Evolutionary conservation across 139 green algal genomes (phyloP), one percentile per base, ranked within the genome.

Genomic region (Zygnema circumcarinatum): DNA sequence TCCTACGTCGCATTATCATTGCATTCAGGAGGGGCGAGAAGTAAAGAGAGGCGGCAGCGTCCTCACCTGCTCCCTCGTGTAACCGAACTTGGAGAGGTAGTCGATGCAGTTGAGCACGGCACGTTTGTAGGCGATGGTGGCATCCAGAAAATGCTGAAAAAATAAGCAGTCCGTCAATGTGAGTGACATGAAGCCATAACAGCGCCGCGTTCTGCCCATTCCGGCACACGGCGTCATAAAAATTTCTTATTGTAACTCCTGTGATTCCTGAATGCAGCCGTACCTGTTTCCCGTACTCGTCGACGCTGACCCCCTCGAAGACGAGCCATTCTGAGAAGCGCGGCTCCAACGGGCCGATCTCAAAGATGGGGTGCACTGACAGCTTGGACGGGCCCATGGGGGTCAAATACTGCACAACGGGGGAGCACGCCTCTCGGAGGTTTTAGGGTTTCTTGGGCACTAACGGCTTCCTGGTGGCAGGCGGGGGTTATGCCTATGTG

Each of bases 1-100:
- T n/a, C n/a, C n/a, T n/a, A n/a, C n/a, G n/a, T n/a, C n/a, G n/a
- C n/a, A n/a, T n/a, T n/a, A n/a, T n/a, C n/a, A n/a, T n/a, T n/a
- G n/a, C n/a, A n/a, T n/a, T n/a, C n/a, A n/a, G n/a, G n/a, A n/a
- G n/a, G n/a, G n/a, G n/a, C n/a, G n/a, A n/a, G n/a, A n/a, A n/a
- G n/a, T n/a, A n/a, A n/a, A n/a, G n/a, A n/a, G n/a, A n/a, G n/a
- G n/a, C n/a, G n/a, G n/a, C n/a, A n/a, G n/a, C n/a, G n/a, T n/a
- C n/a, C n/a, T n/a, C 1, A 84, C 32, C 1, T 83, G 76, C 11
- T 40, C 76, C 47, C 47, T 83, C 7, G 76, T 83, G 21, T 95
- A 96, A 1, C 94, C 94, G 83, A 96, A 95, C 74, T 95, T 95
- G 54, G 76, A 69, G 38, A 96, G 89, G 91, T 96, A 96, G 79